Conservation (phyloP, 305 asterid genomes). For the Salvia sclarea region DNA sequence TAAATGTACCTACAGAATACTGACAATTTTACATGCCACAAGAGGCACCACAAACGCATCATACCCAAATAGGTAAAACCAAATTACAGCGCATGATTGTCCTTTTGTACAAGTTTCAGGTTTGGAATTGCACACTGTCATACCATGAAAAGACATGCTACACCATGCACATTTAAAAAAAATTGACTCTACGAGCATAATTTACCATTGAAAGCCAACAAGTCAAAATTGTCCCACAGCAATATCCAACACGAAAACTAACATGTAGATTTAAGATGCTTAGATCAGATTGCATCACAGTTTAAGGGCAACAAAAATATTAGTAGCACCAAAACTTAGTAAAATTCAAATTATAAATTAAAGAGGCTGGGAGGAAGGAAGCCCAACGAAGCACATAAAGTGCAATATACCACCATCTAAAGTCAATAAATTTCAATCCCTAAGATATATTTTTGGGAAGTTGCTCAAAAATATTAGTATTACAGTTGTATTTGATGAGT, state of each 20-base stretch:
- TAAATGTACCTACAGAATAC: not conserved
- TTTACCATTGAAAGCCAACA: slow-evolving; percentile 1
- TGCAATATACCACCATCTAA: slow-evolving; percentile 1
- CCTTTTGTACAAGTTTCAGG: not conserved
- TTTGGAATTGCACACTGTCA: not conserved
- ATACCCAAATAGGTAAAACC: slow-evolving; percentile 1
- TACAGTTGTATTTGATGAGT: not conserved
- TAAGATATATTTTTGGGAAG: too few species aligned
- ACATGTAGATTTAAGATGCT: slow-evolving; percentile 1
- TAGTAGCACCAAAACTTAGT: not conserved
- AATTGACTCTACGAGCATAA: not conserved
- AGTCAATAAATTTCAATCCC: too few species aligned
- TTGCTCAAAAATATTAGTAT: too few species aligned
- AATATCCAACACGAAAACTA: slow-evolving; percentile 12
- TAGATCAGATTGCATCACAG: not conserved
- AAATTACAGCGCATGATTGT: not conserved
- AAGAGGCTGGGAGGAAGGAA: slow-evolving; percentile 3
- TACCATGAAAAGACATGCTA: not conserved
- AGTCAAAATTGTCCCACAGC: slow-evolving; percentile 16
- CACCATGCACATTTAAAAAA: slow-evolving; percentile 7
- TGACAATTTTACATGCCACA: not conserved
- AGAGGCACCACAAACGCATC: too few species aligned
- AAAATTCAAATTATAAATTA: not conserved
- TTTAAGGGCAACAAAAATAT: slow-evolving; percentile 8
- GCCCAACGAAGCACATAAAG: slow-evolving; percentile 45